These are phyloP conservation scores for Populus hybrid DNA, from an alignment of 441 rosid species.

Conservation along the genomic window DNA sequence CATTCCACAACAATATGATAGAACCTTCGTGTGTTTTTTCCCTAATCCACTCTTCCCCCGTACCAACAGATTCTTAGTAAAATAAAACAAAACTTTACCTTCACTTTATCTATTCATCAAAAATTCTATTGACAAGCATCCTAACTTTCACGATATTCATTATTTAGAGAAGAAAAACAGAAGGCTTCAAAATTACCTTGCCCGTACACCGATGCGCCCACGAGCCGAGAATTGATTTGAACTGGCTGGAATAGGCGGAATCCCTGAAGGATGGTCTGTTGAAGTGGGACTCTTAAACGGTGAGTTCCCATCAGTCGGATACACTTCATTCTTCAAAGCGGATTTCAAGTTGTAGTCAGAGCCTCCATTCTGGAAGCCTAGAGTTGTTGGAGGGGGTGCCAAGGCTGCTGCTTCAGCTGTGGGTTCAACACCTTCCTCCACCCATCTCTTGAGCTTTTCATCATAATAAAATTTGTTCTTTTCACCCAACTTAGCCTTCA, in stretches of 20 bases:
- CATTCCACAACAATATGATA: neutral
- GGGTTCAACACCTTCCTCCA: constrained; percentile 88
- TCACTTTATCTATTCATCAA: neutral
- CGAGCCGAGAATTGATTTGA: constrained; percentile 81
- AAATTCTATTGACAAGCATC: neutral
- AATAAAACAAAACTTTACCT: neutral
- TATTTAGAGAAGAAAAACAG: neutral
- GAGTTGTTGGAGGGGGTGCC: constrained; percentile 80
- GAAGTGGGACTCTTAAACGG: constrained; percentile 36
- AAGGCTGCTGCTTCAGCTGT: constrained; percentile 76
- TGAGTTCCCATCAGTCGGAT: constrained; percentile 46
- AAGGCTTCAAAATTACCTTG: constrained; percentile 43
- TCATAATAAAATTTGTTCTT: constrained; percentile 86
- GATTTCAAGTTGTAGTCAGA: constrained; percentile 65
- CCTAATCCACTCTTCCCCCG: neutral
- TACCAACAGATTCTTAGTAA: neutral
- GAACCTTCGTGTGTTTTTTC: neutral
- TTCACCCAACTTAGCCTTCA: constrained; percentile 94
- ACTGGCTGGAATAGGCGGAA: constrained; percentile 73
- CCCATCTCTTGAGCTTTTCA: constrained; percentile 98
- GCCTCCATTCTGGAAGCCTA: constrained; percentile 62
- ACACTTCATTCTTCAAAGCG: constrained; percentile 50
- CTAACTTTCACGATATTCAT: neutral
- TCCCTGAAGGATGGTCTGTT: constrained; percentile 55
- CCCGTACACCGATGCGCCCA: constrained; percentile 66